Evolutionary conservation across 140 eudicot species (phyloP), one percentile per base, ranked within the genome.

Genomic region (Flaveria floridana): DNA sequence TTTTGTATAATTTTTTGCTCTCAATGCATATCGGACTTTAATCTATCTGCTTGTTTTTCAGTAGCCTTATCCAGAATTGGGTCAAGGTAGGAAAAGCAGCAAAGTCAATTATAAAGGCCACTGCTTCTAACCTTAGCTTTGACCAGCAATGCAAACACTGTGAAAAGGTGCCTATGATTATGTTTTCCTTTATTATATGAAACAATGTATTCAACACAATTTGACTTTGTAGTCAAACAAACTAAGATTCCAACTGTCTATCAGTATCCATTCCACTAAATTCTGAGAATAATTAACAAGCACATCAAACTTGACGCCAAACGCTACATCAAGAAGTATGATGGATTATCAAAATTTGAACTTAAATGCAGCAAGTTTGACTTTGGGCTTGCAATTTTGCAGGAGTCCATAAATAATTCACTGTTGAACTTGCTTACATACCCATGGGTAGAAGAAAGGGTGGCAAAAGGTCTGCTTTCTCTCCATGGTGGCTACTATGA

Each of bases 401-500:
- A 94, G 99, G 99, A 88, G 77, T 95, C 99, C 14, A 74, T 95
- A 78, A 95, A 95, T 79, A 80, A 79, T 58, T 91, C 97, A 26
- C 75, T 90, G 65, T 14, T 79, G 84, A 91, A 88, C 84, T 79
- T 95, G 82, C 97, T 95, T 34, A 71, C 86, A 46, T 91, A 95
- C 80, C 99, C 99, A 26, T 95, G 99, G 99, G 85, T 95, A 15
- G 81, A 81, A 82, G 92, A 91, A 66, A 80, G 86, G 77, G 91
- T 87, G 72, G 72, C 79, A 18, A 88, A 85, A 71, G 97, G 97
- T 37, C 65, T 46, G 70, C 96, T 94, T 75, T 77, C 88, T 39
- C 74, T 94, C 72, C 99, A 94, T 67, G 97, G 99, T 21, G 97
- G 99, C 61, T 94, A 91, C 88, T 94, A 94, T 75, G 88, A 94